Evolutionary conservation across 164 flowering plant species (phyloP).

Genomic region (Tinospora cordifolia): DNA sequence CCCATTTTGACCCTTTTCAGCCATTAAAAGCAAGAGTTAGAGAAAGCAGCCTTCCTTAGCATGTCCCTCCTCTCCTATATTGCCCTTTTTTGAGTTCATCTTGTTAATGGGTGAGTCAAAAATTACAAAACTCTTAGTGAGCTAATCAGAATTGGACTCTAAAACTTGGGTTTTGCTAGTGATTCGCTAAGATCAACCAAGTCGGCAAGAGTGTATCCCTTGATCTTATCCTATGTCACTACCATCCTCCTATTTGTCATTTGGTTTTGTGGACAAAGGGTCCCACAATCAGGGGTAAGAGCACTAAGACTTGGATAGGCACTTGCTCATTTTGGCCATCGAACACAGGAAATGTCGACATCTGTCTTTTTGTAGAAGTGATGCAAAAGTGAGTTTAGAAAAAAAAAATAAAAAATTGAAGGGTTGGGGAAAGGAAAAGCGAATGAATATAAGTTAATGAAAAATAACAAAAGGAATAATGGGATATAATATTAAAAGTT

Average conservation of each 20-base stretch:
- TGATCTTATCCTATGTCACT: not conserved
- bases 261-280: not conserved
- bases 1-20: not conserved
- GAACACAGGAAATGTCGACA: not conserved
- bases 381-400: too few relatives aligned
- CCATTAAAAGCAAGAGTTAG: not conserved
- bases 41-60: not conserved
- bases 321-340: not conserved
- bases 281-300: not conserved
- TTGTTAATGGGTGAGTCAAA: too few relatives aligned
- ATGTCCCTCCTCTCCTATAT: not conserved
- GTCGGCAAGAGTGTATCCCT: not conserved
- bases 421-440: not conserved
- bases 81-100: not conserved
- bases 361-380: not conserved
- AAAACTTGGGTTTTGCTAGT: not conserved
- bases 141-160: not conserved
- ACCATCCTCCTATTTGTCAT: not conserved
- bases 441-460: not conserved
- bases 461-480: not conserved
- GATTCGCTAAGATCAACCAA: constrained; percentile 1
- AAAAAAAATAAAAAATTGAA: too few relatives aligned
- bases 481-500: too few relatives aligned
- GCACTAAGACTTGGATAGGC: not conserved
- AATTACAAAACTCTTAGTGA: not conserved